phyloP scores from a whole-genome alignment of 1,284 basidiomycete species.

The Violaceomyces palustris region DNA sequence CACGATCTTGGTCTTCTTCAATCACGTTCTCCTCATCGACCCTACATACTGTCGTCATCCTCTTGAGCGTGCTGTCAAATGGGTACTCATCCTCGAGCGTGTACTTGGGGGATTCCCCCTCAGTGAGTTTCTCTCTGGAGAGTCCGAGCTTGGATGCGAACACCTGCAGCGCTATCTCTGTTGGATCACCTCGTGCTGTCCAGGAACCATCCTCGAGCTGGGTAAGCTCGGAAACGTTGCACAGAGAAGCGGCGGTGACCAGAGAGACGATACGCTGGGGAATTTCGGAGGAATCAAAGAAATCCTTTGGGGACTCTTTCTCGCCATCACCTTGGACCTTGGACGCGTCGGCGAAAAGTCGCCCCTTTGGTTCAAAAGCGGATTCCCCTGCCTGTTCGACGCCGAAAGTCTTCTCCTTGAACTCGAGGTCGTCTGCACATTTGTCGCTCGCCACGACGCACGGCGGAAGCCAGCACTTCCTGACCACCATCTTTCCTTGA shows the following conservation, averaged over 20 bases:
- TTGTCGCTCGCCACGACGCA: constrained; percentile 2
- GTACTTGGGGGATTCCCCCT: constrained; percentile 8
- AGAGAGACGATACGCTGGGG: constrained; percentile 18
- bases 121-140: constrained; percentile 17
- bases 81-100: constrained; percentile 36
- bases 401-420: constrained; percentile 16
- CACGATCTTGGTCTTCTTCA: constrained; percentile 5
- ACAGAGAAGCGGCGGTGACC: constrained; percentile 38
- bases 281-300: constrained; percentile 4
- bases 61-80: constrained; percentile 43
- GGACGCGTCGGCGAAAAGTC: constrained; percentile 7
- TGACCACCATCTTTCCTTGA: constrained; percentile 47
- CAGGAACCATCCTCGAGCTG: constrained; percentile 19
- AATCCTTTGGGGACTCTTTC: neutral
- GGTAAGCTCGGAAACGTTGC: constrained; percentile 40
- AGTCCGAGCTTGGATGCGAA: constrained; percentile 33
- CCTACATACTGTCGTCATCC: constrained; percentile 39
- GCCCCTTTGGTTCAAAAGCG: constrained; percentile 34
- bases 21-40: constrained; percentile 3
- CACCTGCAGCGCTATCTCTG: constrained; percentile 42
- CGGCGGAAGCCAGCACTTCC: constrained; percentile 32
- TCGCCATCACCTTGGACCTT: neutral
- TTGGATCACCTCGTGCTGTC: constrained; percentile 39
- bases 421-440: too few relatives aligned
- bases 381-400: constrained; percentile 34